Base-by-base conservation (phyloP, 2,329 filamentous ascomycete species). In the Alternaria metachromatica region DNA sequence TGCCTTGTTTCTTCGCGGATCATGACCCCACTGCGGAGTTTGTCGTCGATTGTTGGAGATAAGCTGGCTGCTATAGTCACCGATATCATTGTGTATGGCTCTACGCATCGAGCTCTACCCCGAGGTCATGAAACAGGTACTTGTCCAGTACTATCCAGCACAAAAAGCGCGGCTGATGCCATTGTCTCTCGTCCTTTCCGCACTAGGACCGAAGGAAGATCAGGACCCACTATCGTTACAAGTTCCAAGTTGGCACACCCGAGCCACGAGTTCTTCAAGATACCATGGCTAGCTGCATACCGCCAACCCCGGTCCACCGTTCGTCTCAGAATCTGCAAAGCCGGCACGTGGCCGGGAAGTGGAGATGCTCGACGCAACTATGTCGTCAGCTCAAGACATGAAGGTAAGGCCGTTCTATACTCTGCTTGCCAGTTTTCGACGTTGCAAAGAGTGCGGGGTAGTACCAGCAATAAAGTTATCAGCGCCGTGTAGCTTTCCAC, bases 311-410 rank as follows among this genome's bases (percentile, higher is more conserved):
- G 51, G 50, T 33, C 46, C 51, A 56, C 23, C 43, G 23, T 51
- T 55, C 45, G 54, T 64, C 65, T 64, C 64, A 64, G 58, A 59
- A 60, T 43, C 54, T 41, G 26, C 51, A 57, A 57, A 48, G 44
- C 20, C 46, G 55, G 49, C 57, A 48, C 28, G 37, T 41, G 37
- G 37, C 37, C 37, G 37, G 37, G 37, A 41, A 50, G 43, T 62
- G 43, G 20, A 44, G 23, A 11, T 50, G 41, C 30, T 54, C 54
- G 41, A 63, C 48, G 48, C 26, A 51, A 5, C 15, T 21, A 13
- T 28, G 20, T 51, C 26, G 50, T 33, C 21, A 58, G 21, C 37
- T 53, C 23, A 51, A 18, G 51, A 54, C 43, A 61, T 43, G 55
- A 54, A 58, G n/a, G 48, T 15, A 33, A 21, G 26, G 18, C 60